These are phyloP conservation scores for Emericellopsis atlantica DNA, from an alignment of 2,329 filamentous ascomycete species.

Conservation along the genomic window DNA sequence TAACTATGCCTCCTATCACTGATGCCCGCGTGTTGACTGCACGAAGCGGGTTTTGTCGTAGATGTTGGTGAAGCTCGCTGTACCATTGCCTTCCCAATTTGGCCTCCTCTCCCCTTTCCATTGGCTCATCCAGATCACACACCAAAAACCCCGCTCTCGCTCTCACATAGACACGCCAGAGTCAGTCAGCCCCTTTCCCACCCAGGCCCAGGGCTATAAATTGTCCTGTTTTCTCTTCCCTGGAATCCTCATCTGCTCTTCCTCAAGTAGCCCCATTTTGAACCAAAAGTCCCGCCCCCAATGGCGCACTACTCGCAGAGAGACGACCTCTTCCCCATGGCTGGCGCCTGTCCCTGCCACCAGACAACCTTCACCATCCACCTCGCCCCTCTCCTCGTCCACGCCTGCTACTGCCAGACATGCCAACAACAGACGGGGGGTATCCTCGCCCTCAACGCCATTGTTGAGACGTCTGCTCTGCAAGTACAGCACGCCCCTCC, in stretches of 20 bases:
- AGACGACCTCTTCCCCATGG: slow-evolving; percentile 14
- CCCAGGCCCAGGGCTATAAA: no score
- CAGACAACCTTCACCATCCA: slow-evolving; percentile 53
- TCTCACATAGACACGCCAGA: no score
- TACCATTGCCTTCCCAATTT: slow-evolving; percentile 12
- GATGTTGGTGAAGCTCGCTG: not conserved
- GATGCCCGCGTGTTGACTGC: no score
- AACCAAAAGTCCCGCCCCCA: not conserved
- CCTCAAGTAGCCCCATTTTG: not conserved
- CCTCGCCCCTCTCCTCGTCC: slow-evolving; percentile 28
- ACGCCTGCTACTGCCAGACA: slow-evolving; percentile 26
- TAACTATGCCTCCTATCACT: no score
- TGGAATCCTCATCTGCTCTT: not conserved
- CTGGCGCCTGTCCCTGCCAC: slow-evolving; percentile 48
- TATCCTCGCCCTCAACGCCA: slow-evolving; percentile 18
- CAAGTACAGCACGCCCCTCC: slow-evolving; percentile 11
- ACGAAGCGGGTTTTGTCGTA: not conserved
- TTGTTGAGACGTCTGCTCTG: slow-evolving; percentile 16
- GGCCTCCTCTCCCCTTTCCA: slow-evolving; percentile 12
- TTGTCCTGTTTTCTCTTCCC: no score
- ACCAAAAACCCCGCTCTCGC: no score
- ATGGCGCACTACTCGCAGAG: slow-evolving; percentile 12
- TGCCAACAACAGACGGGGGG: slow-evolving; percentile 25
- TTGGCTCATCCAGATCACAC: slow-evolving; percentile 8
- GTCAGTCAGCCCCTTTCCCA: no score